A percentile compares a stretch with the other conserved stretches of the same genome.
Evolutionary conservation across 2,329 filamentous ascomycete genomes (phyloP).

Genomic region (Tolypocladium ovalisporum): DNA sequence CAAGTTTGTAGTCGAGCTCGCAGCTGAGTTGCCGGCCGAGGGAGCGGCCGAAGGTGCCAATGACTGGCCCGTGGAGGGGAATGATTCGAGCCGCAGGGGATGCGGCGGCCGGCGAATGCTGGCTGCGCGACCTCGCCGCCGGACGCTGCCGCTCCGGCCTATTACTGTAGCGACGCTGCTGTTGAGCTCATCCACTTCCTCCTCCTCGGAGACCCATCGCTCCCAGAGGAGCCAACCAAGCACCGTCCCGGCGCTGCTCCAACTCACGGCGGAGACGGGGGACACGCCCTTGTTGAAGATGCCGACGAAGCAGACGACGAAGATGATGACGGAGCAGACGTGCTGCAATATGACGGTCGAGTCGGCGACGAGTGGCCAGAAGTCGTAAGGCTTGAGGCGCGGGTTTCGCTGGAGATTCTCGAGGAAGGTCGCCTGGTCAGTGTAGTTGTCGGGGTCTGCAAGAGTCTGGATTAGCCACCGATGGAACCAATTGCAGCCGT

Average conservation of each 20-base stretch:
- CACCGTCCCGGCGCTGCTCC: slow-evolving; percentile 72
- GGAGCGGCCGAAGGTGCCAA: slow-evolving; percentile 11
- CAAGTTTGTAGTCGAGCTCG: slow-evolving; percentile 37
- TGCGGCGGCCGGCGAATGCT: slow-evolving; percentile 24
- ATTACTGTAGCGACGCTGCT: slow-evolving; percentile 22
- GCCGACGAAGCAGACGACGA: slow-evolving; percentile 84
- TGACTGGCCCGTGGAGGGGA: slow-evolving; percentile 13
- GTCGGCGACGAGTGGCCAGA: slow-evolving; percentile 92
- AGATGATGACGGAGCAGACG: slow-evolving; percentile 88
- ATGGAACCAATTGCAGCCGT: neutral
- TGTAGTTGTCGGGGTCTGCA: slow-evolving; percentile 94
- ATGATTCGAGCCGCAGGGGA: slow-evolving; percentile 16
- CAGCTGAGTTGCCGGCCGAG: slow-evolving; percentile 20
- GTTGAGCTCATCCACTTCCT: slow-evolving; percentile 28
- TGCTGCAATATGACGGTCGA: slow-evolving; percentile 96
- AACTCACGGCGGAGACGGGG: slow-evolving; percentile 78
- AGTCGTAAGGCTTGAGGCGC: slow-evolving; percentile 87
- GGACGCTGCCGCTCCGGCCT: slow-evolving; percentile 22
- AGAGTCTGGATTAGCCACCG: neutral
- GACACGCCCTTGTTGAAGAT: slow-evolving; percentile 84
- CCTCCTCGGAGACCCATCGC: slow-evolving; percentile 69
- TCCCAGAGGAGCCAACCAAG: slow-evolving; percentile 89
- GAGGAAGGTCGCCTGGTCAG: slow-evolving; percentile 91
- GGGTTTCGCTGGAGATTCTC: slow-evolving; percentile 94
- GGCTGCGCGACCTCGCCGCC: slow-evolving; percentile 22